Base-by-base conservation (phyloP, 2,329 filamentous ascomycete genomes). In the Aspergillus thermomutatus region DNA sequence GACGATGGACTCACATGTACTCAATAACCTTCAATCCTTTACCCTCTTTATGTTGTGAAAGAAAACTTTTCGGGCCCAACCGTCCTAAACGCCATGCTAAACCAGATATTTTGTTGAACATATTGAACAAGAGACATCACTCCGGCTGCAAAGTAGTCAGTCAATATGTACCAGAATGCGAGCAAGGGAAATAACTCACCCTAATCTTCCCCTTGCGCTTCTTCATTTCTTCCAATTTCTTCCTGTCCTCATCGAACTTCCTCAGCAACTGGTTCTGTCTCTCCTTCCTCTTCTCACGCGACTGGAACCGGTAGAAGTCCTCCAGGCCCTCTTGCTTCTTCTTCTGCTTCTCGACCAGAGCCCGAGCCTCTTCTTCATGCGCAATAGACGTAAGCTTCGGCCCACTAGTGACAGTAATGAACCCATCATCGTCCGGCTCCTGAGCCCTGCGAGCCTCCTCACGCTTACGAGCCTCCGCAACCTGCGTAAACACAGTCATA, bases 401-500 rank as follows among this genome's bases (percentile, higher is more conserved):
- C 26, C 92, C 92, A 54, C 90, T 83, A 1, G 87, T 89, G 25
- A 99, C 94, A 3, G 92, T 97, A 50, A 97, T 83, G 72, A 99
- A 99, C 1, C 94, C 94, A 73, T 99, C 94, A 69, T 91, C 92
- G 72, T 99, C 94, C 0, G 93, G 91, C 67, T 91, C 87, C 64
- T 89, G 88, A 59, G 90, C 86, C 59, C 88, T 78, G 54, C 83
- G 70, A 77, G 88, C 69, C 79, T 82, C 76, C 78, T 87, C 62
- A 69, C 82, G 64, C 80, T 87, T 74, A 80, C 87, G 75, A 73
- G 85, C 80, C 83, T 89, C 77, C 80, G 90, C 77, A 69, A 83
- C 77, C 81, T 89, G 73, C 26, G 75, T 72, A 77, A 92, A 97
- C n/a, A 86, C 80, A 23, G 84, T 83, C 82, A 97, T 96, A 79